Base-by-base conservation (phyloP, 2,329 filamentous ascomycete species). In the Teratosphaeriaceae sp. region DNA sequence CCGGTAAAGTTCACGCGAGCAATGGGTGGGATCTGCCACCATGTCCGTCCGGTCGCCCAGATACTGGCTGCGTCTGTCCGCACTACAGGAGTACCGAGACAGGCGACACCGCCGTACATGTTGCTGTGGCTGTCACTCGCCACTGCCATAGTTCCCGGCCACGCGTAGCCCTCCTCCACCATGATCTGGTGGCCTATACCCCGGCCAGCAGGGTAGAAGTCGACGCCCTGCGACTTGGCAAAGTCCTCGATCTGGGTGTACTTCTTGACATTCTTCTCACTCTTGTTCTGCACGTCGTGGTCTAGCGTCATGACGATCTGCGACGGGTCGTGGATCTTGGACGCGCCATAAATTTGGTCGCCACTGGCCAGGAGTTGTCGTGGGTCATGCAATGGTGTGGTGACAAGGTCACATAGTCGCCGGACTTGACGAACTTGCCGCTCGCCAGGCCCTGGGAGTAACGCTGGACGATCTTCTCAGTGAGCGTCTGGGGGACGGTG, bases 131-230 rank as follows among this genome's bases (percentile, higher is more conserved):
- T 78, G 62, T 89, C 85, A 1, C 78, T 84, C 0, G 86, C 90
- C 1, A 96, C 88, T 0, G 77, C 78, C 39, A 96, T 64, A 0
- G 86, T 94, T 1, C 86, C 84, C 0, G 90, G 90, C 88, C 88
- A 97, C 57, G 71, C 84, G 71, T 74, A 88, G 12, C 81, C 83
- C 62, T 87, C 87, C 62, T 95, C 88, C 0, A 94, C 78, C 84
- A 92, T 88, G 53, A 90, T 82, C 64, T 96, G 90, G 62, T 96
- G 90, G 0, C 88, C 89, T 57, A 95, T 95, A 11, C 87, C 87
- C 34, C 79, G 67, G 1, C 85, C 86, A 1, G 86, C 82, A 1
- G 80, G 81, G 56, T 83, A 94, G 60, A 89, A 88, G 44, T 80
- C 72, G 1, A 94, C 75, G 2, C 84, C 85, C 45, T 96, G 86